phyloP scores from a whole-genome alignment of 192 early-diverging fungal species.

The Gaertneriomyces sp. region DNA sequence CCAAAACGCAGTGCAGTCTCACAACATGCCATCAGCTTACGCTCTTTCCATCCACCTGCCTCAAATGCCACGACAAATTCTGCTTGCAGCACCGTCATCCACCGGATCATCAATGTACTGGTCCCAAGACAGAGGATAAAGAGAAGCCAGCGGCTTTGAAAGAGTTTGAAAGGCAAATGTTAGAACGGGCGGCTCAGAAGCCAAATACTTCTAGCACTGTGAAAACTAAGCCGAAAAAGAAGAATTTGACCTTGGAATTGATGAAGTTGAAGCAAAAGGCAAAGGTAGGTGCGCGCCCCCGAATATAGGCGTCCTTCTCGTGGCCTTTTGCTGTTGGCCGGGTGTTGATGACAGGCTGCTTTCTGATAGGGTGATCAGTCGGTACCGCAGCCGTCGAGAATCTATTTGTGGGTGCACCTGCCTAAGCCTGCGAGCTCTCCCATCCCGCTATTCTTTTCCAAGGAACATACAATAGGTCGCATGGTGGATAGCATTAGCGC shows the following conservation, averaged over 20 bases:
- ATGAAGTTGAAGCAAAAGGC: slow-evolving; percentile 21
- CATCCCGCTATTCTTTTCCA: neutral
- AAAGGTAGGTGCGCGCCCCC: neutral
- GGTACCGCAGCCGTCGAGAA: neutral
- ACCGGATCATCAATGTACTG: slow-evolving; percentile 8
- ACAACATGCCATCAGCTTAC: neutral
- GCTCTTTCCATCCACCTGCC: slow-evolving; percentile 6
- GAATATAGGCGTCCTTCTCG: neutral
- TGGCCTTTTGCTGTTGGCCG: too few relatives aligned
- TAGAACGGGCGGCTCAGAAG: neutral
- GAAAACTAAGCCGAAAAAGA: neutral
- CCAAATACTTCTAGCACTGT: neutral
- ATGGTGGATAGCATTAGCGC: slow-evolving; percentile 4
- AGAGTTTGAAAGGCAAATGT: neutral
- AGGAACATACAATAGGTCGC: slow-evolving; percentile 13
- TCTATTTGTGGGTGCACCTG: slow-evolving; percentile 4
- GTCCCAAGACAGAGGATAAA: neutral
- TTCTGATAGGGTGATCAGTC: slow-evolving; percentile 9
- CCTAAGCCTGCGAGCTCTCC: neutral
- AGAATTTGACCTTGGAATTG: slow-evolving; percentile 11
- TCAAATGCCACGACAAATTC: neutral
- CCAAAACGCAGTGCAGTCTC: slow-evolving; percentile 3
- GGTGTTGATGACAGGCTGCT: neutral
- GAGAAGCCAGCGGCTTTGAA: neutral
- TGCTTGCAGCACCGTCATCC: slow-evolving; percentile 12